Evolutionary conservation across 805 yeast genomes (phyloP), one percentile per base, ranked within the genome.

Genomic region (Yamadazyma phyllophila): DNA sequence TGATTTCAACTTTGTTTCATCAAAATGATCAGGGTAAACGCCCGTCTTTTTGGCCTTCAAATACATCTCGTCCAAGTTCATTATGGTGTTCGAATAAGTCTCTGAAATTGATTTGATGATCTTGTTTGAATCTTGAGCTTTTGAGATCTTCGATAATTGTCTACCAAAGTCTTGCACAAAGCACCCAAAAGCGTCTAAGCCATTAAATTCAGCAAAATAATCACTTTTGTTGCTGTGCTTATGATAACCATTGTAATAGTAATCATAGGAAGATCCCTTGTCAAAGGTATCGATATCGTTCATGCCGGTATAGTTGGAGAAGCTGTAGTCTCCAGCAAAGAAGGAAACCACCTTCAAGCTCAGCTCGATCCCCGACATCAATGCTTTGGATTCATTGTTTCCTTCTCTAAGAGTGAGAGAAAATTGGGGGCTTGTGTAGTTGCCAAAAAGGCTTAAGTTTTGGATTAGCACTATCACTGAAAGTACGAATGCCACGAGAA

Each of bases 241-340:
- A 56, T 83, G 77, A 59, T 71, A 80, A 1, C 83, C 81, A 39
- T 69, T 57, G 42, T 67, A 67, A 55, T 71, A 77, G 51, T 79
- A 65, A 33, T 66, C 64, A 55, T 65, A 80, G 4, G 66, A 43
- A 30, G 74, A 74, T 33, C 63, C 62, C 20, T 65, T 62, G 14
- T 74, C 69, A 51, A 76, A 73, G 0, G 80, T 71, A 54, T 75
- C 78, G 39, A 77, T 66, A 4, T 63, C 66, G 20, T 66, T 58
- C 26, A 43, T 34, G 7, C 39, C 36, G 7, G 48, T 27, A 32
- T 37, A 35, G 33, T 39, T 41, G n/a, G 40, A n/a, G 35, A 45
- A 30, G 32, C 45, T 49, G 32, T 47, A 49, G 17, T 51, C 55
- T 39, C 44, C 47, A 9, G 55, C 53, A 20, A 51, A 45, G 35